Evolutionary conservation across 106 monocot genomes (phyloP).

Genomic region (Xerophyta viscosa): DNA sequence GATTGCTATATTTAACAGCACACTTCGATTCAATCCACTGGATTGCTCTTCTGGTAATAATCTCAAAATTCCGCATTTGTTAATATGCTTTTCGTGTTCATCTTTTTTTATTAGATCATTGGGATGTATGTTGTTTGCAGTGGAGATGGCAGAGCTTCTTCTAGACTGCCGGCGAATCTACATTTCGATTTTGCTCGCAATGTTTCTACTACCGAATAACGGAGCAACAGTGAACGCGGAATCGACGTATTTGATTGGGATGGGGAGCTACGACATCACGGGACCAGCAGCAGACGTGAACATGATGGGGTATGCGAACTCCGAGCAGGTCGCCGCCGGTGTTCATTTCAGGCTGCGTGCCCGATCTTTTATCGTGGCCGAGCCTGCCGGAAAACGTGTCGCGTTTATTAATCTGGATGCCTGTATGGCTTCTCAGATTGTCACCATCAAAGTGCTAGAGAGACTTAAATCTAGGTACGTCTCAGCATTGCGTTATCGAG

Average conservation of each 20-base stretch:
- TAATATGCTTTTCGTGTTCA: too few relatives aligned
- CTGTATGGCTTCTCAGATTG: slow-evolving; percentile 9
- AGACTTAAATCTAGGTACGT: slow-evolving; percentile 2
- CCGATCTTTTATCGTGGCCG: slow-evolving; percentile 4
- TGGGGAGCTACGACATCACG: slow-evolving; percentile 10
- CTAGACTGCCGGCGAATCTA: too few relatives aligned
- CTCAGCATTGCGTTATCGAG: neutral
- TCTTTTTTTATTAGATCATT: too few relatives aligned
- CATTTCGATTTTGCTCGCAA: too few relatives aligned
- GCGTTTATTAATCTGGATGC: slow-evolving; percentile 9
- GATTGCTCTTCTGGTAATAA: too few relatives aligned
- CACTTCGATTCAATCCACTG: too few relatives aligned
- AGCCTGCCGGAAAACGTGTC: slow-evolving; percentile 9
- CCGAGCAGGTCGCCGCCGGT: slow-evolving; percentile 1
- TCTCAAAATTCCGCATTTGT: too few relatives aligned
- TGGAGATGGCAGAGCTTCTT: too few relatives aligned
- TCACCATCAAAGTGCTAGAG: slow-evolving; percentile 9
- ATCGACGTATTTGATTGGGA: slow-evolving; percentile 7
- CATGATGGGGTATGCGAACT: slow-evolving; percentile 6
- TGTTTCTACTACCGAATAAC: too few relatives aligned
- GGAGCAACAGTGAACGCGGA: too few relatives aligned
- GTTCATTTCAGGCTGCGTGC: slow-evolving; percentile 8
- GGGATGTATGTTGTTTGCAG: too few relatives aligned
- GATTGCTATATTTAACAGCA: too few relatives aligned
- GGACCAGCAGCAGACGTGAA: slow-evolving; percentile 9